phyloP scores from a whole-genome alignment of 257 asterid genomes.

The Schizonepeta tenuifolia region DNA sequence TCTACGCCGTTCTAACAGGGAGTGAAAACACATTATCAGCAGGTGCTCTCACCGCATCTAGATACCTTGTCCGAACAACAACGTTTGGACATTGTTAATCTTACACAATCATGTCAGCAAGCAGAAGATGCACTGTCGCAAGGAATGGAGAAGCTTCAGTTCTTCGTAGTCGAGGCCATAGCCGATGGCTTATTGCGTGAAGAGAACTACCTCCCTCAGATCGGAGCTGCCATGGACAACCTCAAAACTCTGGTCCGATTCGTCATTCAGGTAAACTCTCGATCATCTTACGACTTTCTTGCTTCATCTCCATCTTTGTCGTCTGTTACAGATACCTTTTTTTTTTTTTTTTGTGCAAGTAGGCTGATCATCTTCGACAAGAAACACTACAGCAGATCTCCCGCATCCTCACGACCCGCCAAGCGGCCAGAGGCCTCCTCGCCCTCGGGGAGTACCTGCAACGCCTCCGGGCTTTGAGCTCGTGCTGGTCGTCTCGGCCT shows the following conservation, averaged over 20 bases:
- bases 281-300: not conserved
- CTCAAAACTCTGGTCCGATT: slow-evolving; percentile 72
- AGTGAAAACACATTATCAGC: slow-evolving; percentile 27
- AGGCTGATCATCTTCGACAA: slow-evolving; percentile 64
- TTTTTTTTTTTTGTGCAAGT: slow-evolving; percentile 10
- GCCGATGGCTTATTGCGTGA: slow-evolving; percentile 49
- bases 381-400: slow-evolving; percentile 53
- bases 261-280: slow-evolving; percentile 67
- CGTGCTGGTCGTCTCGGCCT: slow-evolving; percentile 49
- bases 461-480: slow-evolving; percentile 54
- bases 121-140: slow-evolving; percentile 90
- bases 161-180: slow-evolving; percentile 58
- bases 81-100: slow-evolving; percentile 44
- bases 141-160: slow-evolving; percentile 84
- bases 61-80: slow-evolving; percentile 66
- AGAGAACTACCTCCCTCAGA: slow-evolving; percentile 67
- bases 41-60: slow-evolving; percentile 72
- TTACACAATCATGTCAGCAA: slow-evolving; percentile 81
- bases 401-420: slow-evolving; percentile 43
- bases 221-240: slow-evolving; percentile 68
- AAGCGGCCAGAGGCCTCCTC: slow-evolving; percentile 55
- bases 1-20: too few relatives aligned
- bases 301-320: not conserved
- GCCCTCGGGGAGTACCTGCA: slow-evolving; percentile 59
- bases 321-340: not conserved